Percentiles rank a stretch among this genome's conserved stretches.
These are phyloP conservation scores for Calonectria naviculata DNA, from an alignment of 2,329 filamentous ascomycete species.

Conservation along the genomic window DNA sequence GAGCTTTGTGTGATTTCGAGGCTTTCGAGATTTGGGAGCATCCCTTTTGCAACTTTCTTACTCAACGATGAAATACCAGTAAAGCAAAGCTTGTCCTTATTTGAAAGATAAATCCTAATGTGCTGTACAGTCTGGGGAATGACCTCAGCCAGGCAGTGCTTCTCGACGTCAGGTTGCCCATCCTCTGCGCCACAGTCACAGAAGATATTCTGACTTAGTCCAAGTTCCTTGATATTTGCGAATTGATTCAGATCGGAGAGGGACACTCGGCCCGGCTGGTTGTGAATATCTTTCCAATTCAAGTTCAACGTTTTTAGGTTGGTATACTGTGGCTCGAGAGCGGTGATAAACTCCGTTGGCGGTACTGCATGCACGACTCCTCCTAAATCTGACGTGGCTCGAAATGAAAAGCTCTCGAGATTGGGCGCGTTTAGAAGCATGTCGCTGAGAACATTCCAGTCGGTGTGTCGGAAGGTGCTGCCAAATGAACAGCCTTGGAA, in stretches of 20 bases:
- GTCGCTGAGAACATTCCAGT: neutral
- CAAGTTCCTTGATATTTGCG: neutral
- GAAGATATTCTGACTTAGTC: neutral
- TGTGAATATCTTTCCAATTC: neutral
- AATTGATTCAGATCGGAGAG: neutral
- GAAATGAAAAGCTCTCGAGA: neutral
- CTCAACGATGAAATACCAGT: neutral
- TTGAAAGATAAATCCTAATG: neutral
- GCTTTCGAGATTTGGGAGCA: neutral
- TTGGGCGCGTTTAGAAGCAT: neutral
- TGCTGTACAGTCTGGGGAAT: neutral
- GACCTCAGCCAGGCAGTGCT: neutral
- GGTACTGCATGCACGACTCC: neutral
- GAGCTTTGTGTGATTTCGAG: neutral
- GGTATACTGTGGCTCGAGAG: neutral
- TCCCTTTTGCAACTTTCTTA: neutral
- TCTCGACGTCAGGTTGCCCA: neutral
- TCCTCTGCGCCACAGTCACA: neutral
- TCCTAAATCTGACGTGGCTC: neutral
- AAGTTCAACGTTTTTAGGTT: neutral
- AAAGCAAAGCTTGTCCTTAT: neutral
- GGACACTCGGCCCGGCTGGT: neutral
- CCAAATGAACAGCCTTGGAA: neutral
- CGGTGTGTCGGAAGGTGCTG: neutral
- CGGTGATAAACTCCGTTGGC: neutral